Percentiles rank a stretch among this genome's conserved stretches.
phyloP scores from a whole-genome alignment of 768 basidiomycete species.

The Solioccasus polychromus region DNA sequence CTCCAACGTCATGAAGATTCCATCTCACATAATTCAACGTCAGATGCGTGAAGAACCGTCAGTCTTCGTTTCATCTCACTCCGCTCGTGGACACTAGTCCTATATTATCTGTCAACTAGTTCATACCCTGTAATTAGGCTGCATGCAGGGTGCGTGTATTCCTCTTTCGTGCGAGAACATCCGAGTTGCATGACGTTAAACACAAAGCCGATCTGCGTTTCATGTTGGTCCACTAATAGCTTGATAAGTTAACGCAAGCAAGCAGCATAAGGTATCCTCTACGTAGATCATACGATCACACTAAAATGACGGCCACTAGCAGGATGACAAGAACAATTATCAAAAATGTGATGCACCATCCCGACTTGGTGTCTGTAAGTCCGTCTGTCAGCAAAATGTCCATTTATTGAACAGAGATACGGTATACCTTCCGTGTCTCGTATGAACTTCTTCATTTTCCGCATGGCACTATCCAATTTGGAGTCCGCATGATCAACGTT shows the following conservation, averaged over 20 bases:
- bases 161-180: not conserved
- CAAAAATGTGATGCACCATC: constrained; percentile 86
- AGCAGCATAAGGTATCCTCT: constrained; percentile 9
- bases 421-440: constrained; percentile 72
- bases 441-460: constrained; percentile 73
- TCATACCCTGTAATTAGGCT: too few relatives aligned
- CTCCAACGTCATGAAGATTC: not conserved
- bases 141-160: not conserved
- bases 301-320: constrained; percentile 74
- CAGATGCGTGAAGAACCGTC: too few relatives aligned
- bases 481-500: constrained; percentile 68
- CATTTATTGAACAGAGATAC: not conserved
- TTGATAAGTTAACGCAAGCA: constrained; percentile 16
- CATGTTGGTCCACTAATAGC: constrained; percentile 1
- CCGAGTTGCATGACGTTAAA: not conserved
- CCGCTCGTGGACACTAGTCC: too few relatives aligned
- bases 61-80: too few relatives aligned
- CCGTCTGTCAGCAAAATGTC: not conserved
- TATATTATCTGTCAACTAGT: too few relatives aligned
- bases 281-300: constrained; percentile 36
- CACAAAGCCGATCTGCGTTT: not conserved
- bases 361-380: constrained; percentile 71
- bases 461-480: constrained; percentile 64
- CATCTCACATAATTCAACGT: too few relatives aligned
- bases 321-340: constrained; percentile 77